Percentiles rank a stretch among this genome's conserved stretches.
Evolutionary conservation across 2,329 filamentous ascomycete genomes (phyloP).

Genomic region (Penicillium sp.): DNA sequence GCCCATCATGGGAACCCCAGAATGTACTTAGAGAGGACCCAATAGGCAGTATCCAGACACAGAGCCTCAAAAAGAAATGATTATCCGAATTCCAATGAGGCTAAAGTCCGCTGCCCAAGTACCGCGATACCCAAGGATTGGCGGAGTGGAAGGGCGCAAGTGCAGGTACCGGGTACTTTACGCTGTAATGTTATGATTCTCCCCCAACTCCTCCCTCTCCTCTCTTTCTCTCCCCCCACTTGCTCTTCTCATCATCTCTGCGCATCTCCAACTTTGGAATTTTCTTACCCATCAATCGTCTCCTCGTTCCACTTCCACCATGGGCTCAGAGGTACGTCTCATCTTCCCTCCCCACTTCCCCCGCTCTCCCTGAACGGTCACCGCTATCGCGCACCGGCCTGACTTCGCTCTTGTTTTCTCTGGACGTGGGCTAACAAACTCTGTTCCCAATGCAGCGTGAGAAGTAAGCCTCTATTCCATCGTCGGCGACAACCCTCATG

Average conservation of each 20-base stretch:
- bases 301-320: slow-evolving; percentile 38
- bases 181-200: slow-evolving; percentile 17
- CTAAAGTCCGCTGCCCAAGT: slow-evolving; percentile 3
- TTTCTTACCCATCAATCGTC: slow-evolving; percentile 6
- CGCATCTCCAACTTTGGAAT: slow-evolving; percentile 12
- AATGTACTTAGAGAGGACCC: too few relatives aligned
- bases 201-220: slow-evolving; percentile 13
- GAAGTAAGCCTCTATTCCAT: slow-evolving; percentile 48
- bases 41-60: too few relatives aligned
- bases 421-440: slow-evolving; percentile 36
- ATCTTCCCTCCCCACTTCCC: slow-evolving; percentile 22
- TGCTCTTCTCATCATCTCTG: slow-evolving; percentile 19
- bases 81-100: background rate
- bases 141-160: slow-evolving; percentile 3
- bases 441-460: slow-evolving; percentile 53
- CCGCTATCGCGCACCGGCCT: slow-evolving; percentile 19
- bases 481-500: slow-evolving; percentile 7
- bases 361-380: slow-evolving; percentile 30
- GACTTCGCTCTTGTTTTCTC: slow-evolving; percentile 11
- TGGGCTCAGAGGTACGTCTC: slow-evolving; percentile 58
- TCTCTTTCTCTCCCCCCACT: slow-evolving; percentile 21
- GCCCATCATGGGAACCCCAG: background rate
- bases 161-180: slow-evolving; percentile 13
- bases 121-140: slow-evolving; percentile 5
- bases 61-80: background rate